Evolutionary conservation across 371 early-diverging fungal genomes (phyloP), one percentile per base, ranked within the genome.

Genomic region (Mortierella sp.): DNA sequence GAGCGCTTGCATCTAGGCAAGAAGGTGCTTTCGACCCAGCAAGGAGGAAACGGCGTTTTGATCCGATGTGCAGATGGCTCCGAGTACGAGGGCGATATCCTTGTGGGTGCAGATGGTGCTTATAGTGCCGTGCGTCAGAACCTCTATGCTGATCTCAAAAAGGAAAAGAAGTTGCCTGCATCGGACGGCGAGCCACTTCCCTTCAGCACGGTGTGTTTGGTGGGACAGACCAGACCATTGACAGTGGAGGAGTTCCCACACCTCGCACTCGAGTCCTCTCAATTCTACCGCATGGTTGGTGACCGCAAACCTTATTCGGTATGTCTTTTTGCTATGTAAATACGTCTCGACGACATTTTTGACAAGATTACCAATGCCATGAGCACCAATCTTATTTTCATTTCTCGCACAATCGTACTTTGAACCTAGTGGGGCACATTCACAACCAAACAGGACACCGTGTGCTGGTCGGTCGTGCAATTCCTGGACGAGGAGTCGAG

Each of bases 101-200:
- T 71, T 37, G 66, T 76, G 19, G 76, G 76, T 24, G 76, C 76
- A 1, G 71, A 77, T 64, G 76, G 76, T n/a, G 71, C 67, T 2
- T 64, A 77, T 34, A 66, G 67, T 11, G 55, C 64, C 29, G 75
- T 75, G 41, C 67, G 74, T 4, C 64, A 68, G 37, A 68, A 41
- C 41, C 52, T 75, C 1, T 75, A 64, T 43, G 24, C 26, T 1
- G 22, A 47, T 9, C 34, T 69, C n/a, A 48, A 64, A 22, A 63
- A 68, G 26, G 37, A 64, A 19, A 29, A 13, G 16, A 24, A 24
- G 52, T 29, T 75, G 65, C 75, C 75, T 40, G 13, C 19, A 43
- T 24, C 52, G 7, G 75, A 75, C 34, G 22, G n/a, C n/a, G 70
- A 41, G 50, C 37, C 37, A 4, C 65, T 69, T 24, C 48, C 70